These are phyloP conservation scores for Backusella luteola DNA, from an alignment of 192 early-diverging fungal species.

Conservation along the genomic window DNA sequence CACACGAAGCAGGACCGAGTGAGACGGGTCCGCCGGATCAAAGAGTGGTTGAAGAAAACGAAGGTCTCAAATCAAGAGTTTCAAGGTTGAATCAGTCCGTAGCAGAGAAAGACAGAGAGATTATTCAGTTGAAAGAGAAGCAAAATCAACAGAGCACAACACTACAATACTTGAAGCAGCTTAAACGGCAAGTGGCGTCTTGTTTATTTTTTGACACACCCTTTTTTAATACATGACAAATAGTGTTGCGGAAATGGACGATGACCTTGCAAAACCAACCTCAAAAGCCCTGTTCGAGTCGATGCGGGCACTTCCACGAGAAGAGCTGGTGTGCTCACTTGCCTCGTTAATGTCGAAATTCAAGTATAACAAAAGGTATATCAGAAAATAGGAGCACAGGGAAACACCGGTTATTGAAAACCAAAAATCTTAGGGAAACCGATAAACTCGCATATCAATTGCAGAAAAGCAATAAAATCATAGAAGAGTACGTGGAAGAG, in stretches of 20 bases:
- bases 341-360: background rate
- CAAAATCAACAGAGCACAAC: background rate
- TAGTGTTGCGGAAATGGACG: background rate
- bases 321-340: background rate
- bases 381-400: background rate
- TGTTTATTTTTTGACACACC: background rate
- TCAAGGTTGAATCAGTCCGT: background rate
- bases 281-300: background rate
- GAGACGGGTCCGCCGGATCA: background rate
- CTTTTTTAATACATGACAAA: background rate
- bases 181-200: background rate
- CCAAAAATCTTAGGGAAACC: background rate
- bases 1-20: background rate
- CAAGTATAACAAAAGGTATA: background rate
- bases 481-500: background rate
- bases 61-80: background rate
- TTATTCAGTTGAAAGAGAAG: background rate
- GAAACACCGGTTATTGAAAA: background rate
- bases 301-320: background rate
- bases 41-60: background rate
- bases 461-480: slow-evolving; percentile 4
- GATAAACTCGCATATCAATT: background rate
- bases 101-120: background rate
- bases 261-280: background rate
- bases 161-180: background rate